phyloP scores from a whole-genome alignment of 768 basidiomycete genomes.

The Suillus ampliporus region DNA sequence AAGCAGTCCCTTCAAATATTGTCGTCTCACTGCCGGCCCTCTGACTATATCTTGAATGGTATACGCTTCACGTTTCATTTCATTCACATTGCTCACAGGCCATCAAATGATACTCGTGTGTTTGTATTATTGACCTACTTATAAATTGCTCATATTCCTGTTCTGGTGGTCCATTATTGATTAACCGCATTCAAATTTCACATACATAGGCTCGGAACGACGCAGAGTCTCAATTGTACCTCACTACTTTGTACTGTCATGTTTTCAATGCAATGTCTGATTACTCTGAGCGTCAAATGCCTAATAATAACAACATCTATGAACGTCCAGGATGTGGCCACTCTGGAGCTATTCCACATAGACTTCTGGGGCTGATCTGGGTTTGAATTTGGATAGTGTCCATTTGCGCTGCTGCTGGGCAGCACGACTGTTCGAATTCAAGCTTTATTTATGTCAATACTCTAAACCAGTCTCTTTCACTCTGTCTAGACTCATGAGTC shows the following conservation, averaged over 20 bases:
- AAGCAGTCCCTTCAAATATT: constrained; percentile 2
- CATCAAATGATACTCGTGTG: background rate
- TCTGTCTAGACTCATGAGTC: too few species aligned
- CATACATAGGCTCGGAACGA: background rate
- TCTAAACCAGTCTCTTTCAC: too few species aligned
- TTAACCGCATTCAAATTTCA: background rate
- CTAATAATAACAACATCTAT: too few species aligned
- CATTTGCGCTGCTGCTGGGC: too few species aligned
- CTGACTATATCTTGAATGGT: too few species aligned
- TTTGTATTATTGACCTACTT: constrained; percentile 3
- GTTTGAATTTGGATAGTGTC: too few species aligned
- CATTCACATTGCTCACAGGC: background rate
- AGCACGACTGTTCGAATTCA: too few species aligned
- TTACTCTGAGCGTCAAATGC: background rate
- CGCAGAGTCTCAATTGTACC: background rate
- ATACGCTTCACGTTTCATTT: background rate
- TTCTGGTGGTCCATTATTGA: background rate
- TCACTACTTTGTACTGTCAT: background rate
- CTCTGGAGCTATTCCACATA: too few species aligned
- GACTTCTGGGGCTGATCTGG: too few species aligned
- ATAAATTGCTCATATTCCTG: background rate
- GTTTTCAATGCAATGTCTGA: background rate
- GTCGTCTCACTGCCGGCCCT: background rate
- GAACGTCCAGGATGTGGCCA: too few species aligned
- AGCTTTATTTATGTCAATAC: too few species aligned